phyloP scores from a whole-genome alignment of 2,329 filamentous ascomycete species.

The Akanthomyces lecanii region DNA sequence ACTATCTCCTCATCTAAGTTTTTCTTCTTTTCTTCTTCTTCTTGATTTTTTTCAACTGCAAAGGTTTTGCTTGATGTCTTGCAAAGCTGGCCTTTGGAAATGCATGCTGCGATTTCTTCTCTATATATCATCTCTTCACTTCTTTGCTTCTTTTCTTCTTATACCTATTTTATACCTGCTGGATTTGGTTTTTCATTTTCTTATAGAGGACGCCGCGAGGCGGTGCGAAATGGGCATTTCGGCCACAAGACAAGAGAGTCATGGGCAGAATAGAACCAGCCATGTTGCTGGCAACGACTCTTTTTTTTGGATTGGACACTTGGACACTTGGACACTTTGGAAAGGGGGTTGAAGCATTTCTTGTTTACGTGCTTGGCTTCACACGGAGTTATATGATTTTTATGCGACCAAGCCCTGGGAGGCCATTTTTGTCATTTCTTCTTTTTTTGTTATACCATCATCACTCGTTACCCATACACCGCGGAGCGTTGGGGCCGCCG shows the following conservation, averaged over 20 bases:
- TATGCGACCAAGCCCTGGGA: not conserved
- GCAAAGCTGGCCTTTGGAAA: conserved; percentile 22
- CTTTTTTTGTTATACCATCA: conserved; percentile 12
- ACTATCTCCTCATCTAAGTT: conserved; percentile 77
- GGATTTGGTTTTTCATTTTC: conserved; percentile 19
- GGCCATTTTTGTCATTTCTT: not conserved
- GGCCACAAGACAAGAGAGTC: conserved; percentile 14
- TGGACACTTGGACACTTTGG: conserved; percentile 6
- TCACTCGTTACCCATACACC: conserved; percentile 15
- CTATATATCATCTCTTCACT: conserved; percentile 26
- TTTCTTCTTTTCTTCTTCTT: conserved; percentile 16
- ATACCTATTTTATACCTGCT: conserved; percentile 23
- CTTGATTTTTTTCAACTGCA: conserved; percentile 15
- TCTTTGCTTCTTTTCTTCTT: conserved; percentile 27
- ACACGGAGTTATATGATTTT: conserved; percentile 8
- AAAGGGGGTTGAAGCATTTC: not conserved
- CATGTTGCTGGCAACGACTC: conserved; percentile 2
- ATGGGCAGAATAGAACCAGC: conserved; percentile 12
- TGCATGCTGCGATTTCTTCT: conserved; percentile 21
- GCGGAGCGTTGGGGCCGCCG: not conserved
- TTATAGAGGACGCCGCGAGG: conserved; percentile 41
- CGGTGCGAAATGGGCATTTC: conserved; percentile 21
- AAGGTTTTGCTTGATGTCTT: not conserved
- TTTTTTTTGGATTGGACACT: not conserved
- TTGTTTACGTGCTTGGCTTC: not conserved